Conservation (phyloP, 495 filamentous ascomycete species). For the Penicillium bialowiezense region DNA sequence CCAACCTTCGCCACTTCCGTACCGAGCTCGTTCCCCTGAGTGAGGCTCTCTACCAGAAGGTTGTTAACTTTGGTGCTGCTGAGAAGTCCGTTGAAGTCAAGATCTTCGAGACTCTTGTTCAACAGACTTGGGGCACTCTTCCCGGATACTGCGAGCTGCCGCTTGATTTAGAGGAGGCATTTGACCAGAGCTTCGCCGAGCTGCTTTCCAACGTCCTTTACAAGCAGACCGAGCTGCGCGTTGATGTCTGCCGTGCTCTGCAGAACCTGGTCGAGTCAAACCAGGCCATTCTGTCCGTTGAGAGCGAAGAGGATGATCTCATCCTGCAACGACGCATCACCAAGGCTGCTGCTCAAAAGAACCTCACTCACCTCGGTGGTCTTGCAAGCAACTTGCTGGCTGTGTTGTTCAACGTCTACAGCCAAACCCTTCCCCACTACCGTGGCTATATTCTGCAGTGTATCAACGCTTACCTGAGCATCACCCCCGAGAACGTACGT, state of each 20-base stretch:
- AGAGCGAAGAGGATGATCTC: constrained; percentile 62
- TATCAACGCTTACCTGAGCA: constrained; percentile 90
- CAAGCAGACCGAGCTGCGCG: constrained; percentile 80
- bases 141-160: constrained; percentile 94
- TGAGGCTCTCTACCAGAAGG: constrained; percentile 82
- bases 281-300: constrained; percentile 64
- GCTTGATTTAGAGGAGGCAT: constrained; percentile 68
- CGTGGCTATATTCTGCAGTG: constrained; percentile 85
- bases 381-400: constrained; percentile 87
- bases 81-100: constrained; percentile 93
- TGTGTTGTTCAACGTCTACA: constrained; percentile 97
- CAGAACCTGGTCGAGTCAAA: constrained; percentile 89
- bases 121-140: constrained; percentile 93
- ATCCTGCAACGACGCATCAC: constrained; percentile 69
- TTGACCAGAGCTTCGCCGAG: constrained; percentile 91
- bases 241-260: constrained; percentile 80
- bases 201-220: constrained; percentile 88
- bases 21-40: constrained; percentile 83
- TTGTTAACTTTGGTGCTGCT: constrained; percentile 70
- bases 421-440: constrained; percentile 88
- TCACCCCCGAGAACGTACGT: constrained; percentile 64
- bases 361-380: constrained; percentile 70
- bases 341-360: constrained; percentile 69
- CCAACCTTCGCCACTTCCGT: constrained; percentile 80
- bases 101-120: constrained; percentile 93